Base-by-base conservation (phyloP, 139 green algal species). In the Prasinococcaceae sp. region DNA sequence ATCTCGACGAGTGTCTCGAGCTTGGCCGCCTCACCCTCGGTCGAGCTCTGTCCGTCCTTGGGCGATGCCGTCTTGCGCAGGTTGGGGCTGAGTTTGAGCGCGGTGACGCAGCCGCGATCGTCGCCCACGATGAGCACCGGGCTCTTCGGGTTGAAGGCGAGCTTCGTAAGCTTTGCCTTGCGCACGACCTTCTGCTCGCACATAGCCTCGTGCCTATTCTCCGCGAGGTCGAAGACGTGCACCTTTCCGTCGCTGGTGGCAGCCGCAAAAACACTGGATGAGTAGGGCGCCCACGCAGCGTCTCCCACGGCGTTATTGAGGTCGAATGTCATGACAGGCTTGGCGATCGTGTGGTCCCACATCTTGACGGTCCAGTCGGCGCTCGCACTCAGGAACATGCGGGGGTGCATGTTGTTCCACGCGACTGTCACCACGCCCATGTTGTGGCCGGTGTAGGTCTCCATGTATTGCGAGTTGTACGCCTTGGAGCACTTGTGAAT, bases 71-170 rank as follows among this genome's bases (percentile, higher is more conserved):
- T 43, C 39, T 69, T 75, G 3, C 84, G 69, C 62, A 96, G 66
- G 74, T 94, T 96, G 39, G 85, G 85, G 5, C 77, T 88, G 48
- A 94, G 75, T 72, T 96, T 96, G 24, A 96, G 63, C 16, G 38
- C 71, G 1, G 68, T 82, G 4, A 93, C 78, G 33, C 61, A 72
- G 24, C 87, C 87, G 45, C 76, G 72, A 56, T 88, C 79, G 57
- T 93, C 82, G 9, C 88, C 88, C 23, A 95, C 75, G 4, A 94
- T 59, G 28, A 95, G 24, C 36, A 96, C 72, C 17, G 88, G 86
- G 55, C 86, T 63, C 27, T 75, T 74, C 12, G 76, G 66, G 63
- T 90, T 93, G 77, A 94, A 96, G 22, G 74, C 67, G 10, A 96
- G 38, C 57, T 79, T 82, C 2, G 84, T 94, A 27, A 94, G 78